Percentiles rank a stretch among this genome's conserved stretches.
Conservation (phyloP, 1,139 yeast species). For the Candida dubliniensis region DNA sequence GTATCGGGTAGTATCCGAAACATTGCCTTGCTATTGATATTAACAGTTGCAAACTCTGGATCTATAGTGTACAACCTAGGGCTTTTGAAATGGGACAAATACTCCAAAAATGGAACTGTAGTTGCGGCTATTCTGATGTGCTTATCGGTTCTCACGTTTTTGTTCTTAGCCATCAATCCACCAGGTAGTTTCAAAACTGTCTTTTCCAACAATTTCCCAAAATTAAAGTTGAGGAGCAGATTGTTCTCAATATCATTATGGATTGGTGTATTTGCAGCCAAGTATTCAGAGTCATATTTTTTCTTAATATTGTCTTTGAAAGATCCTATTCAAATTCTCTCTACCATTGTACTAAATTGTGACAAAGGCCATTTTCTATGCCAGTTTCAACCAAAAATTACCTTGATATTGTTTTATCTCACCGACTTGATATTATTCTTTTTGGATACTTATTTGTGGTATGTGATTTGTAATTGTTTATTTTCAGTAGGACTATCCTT, state of each 20-base stretch:
- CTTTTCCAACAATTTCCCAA: conserved; percentile 47
- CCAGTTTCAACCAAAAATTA: conserved; percentile 55
- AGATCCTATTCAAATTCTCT: conserved; percentile 74
- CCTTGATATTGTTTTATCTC: conserved; percentile 54
- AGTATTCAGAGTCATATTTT: conserved; percentile 77
- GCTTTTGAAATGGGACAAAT: conserved; percentile 50
- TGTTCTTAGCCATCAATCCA: conserved; percentile 56
- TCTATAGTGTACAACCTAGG: conserved; percentile 67
- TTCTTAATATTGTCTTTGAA: conserved; percentile 74
- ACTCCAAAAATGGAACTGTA: conserved; percentile 49
- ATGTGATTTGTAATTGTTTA: conserved; percentile 74
- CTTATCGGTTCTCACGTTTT: conserved; percentile 58
- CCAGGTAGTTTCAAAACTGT: conserved; percentile 36
- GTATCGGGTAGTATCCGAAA: conserved; percentile 76
- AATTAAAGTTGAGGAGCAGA: conserved; percentile 49
- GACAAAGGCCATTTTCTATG: conserved; percentile 63
- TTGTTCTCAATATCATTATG: conserved; percentile 64
- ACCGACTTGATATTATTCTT: conserved; percentile 77
- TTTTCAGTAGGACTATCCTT: conserved; percentile 72
- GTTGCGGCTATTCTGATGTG: conserved; percentile 60
- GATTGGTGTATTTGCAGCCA: conserved; percentile 68
- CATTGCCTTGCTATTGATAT: conserved; percentile 40
- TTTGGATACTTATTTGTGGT: conserved; percentile 87
- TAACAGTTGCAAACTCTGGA: conserved; percentile 49
- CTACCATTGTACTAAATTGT: conserved; percentile 56